Conservation (phyloP, 2,329 filamentous ascomycete species). For the Cercospora sp. region DNA sequence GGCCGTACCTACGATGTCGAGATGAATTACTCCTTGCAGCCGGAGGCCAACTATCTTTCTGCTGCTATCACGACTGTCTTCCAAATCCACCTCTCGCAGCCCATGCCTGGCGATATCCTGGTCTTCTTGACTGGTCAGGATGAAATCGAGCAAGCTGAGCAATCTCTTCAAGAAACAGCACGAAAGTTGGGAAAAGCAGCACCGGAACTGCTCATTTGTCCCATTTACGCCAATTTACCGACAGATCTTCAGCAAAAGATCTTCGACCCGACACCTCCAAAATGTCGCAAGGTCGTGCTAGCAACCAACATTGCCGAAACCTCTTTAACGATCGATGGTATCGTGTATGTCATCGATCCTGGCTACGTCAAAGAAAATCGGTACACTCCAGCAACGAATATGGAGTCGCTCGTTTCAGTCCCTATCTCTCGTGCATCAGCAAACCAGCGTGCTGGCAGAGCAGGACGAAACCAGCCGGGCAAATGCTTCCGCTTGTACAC, state of each 20-base stretch:
- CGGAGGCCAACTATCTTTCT: conserved; percentile 90
- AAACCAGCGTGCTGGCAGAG: conserved; percentile 88
- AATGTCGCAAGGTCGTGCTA: conserved; percentile 84
- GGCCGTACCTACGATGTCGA: conserved; percentile 87
- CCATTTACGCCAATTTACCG: conserved; percentile 91
- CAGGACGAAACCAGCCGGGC: conserved; percentile 86
- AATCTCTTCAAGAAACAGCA: conserved; percentile 80
- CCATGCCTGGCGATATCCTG: conserved; percentile 77
- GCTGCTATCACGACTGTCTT: conserved; percentile 92
- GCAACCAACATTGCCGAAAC: conserved; percentile 98
- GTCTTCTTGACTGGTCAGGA: conserved; percentile 96
- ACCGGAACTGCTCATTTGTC: conserved; percentile 84
- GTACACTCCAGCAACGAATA: conserved; percentile 86
- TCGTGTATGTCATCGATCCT: conserved; percentile 92
- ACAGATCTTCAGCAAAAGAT: conserved; percentile 90
- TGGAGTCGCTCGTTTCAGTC: conserved; percentile 87
- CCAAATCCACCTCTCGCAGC: conserved; percentile 88
- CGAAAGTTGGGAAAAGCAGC: conserved; percentile 82
- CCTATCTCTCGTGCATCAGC: conserved; percentile 90
- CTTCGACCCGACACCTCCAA: conserved; percentile 86
- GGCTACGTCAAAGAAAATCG: conserved; percentile 95
- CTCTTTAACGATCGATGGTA: conserved; percentile 90
- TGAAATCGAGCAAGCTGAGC: conserved; percentile 87
- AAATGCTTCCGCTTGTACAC: conserved; percentile 95
- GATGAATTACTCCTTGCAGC: conserved; percentile 84